Evolutionary conservation across 768 basidiomycete species (phyloP), one percentile per base, ranked within the genome.

Genomic region (Asterophora parasitica): DNA sequence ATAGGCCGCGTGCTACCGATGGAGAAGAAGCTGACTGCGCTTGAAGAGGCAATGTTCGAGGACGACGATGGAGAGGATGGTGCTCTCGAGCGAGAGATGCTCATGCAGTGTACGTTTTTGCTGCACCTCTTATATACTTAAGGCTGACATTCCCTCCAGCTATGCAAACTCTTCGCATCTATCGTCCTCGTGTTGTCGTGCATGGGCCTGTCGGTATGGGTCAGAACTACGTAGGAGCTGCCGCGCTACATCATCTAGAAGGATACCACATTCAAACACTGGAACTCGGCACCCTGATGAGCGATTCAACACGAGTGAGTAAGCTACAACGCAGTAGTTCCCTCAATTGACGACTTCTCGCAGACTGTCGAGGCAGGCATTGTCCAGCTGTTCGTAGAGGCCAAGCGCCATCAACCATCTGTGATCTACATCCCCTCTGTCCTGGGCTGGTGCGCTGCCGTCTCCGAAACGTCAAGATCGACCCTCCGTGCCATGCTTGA

Each of bases 31-130:
- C 75, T 84, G 16, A 88, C 78, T 37, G 89, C 92, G 0, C 68
- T 98, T 12, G 95, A 98, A 61, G 96, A 99, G 63, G 96, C 96
- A 0, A 89, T 92, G 65, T 99, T 75, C 68, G 93, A 97, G 58
- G 91, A 93, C 46, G 71, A 68, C 12, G 76, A 71, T 20, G 81
- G 75, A 15, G 82, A 86, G 43, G 85, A 85, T n/a, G 83, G 84
- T n/a, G 88, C 86, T 0, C 75, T 97, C 35, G 88, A 91, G 58
- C 78, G 88, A 57, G 93, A 97, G 62, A 78, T 92, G 76, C 74
- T 88, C 68, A 73, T 92, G 66, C 89, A 94, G 69, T 79, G 92
- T 93, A 55, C 52, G 82, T 45, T 44, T 10, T 19, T 32, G 49
- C 13, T 30, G 33, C 40, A 5, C 36, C 23, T 43, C 15, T 28